Evolutionary conservation across 257 asterid genomes (phyloP).

Genomic region (Primulina tabacum): DNA sequence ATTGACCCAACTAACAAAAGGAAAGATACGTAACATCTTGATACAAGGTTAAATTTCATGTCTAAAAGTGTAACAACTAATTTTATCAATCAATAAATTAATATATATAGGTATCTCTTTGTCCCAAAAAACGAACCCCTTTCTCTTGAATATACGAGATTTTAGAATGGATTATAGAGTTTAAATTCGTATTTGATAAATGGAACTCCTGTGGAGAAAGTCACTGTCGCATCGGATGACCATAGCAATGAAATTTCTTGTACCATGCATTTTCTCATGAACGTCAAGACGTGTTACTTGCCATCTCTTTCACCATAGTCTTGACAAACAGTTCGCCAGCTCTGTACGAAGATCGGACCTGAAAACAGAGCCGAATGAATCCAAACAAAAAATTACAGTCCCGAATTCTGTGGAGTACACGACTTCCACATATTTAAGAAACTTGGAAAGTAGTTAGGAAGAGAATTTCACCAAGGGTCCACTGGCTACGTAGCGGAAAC

Average conservation of each 20-base stretch:
- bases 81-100: too few relatives aligned
- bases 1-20: too few relatives aligned
- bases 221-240: neutral
- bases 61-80: too few relatives aligned
- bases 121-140: too few relatives aligned
- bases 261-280: conserved; percentile 16
- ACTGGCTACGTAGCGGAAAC: conserved; percentile 96
- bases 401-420: neutral
- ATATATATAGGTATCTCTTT: too few relatives aligned
- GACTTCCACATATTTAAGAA: neutral
- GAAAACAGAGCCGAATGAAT: conserved; percentile 20
- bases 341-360: conserved; percentile 96
- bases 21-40: too few relatives aligned
- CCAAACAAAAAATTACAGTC: neutral
- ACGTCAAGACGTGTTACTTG: conserved; percentile 24
- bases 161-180: neutral
- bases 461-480: conserved; percentile 79
- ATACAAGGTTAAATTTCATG: too few relatives aligned
- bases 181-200: neutral
- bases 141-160: neutral
- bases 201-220: neutral
- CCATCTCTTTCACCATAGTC: conserved; percentile 78
- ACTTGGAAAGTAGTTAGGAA: neutral
- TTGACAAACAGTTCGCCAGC: conserved; percentile 96
- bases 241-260: neutral